Conservation (phyloP, 495 filamentous ascomycete species). For the Hyaloscypha finlandica region DNA sequence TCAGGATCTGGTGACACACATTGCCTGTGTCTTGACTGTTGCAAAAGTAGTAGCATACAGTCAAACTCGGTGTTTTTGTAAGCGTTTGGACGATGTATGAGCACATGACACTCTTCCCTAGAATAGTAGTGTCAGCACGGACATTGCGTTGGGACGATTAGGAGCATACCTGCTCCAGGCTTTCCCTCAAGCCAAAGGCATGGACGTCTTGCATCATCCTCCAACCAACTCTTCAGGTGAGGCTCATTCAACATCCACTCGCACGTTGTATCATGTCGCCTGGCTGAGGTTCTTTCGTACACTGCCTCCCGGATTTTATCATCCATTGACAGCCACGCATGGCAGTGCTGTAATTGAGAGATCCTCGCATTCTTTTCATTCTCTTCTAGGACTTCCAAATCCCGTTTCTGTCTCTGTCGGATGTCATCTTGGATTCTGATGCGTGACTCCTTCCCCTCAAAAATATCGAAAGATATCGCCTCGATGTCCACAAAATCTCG, state of each 20-base stretch:
- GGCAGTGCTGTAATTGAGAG: background rate
- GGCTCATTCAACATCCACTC: background rate
- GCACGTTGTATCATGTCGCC: background rate
- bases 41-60: background rate
- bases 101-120: background rate
- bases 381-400: background rate
- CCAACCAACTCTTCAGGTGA: background rate
- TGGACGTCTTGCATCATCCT: background rate
- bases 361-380: background rate
- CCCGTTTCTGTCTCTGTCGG: background rate
- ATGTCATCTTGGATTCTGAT: slow-evolving; percentile 5
- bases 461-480: slow-evolving; percentile 1
- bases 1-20: background rate
- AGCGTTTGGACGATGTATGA: background rate
- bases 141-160: background rate
- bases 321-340: background rate
- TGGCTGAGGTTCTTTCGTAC: background rate
- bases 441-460: background rate
- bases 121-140: background rate
- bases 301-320: background rate
- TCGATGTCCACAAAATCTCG: slow-evolving; percentile 10
- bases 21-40: background rate
- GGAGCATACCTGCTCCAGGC: background rate
- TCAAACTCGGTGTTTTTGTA: background rate
- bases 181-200: background rate